Conservation (phyloP, 129 eudicot species). For the Solidago caesia region DNA sequence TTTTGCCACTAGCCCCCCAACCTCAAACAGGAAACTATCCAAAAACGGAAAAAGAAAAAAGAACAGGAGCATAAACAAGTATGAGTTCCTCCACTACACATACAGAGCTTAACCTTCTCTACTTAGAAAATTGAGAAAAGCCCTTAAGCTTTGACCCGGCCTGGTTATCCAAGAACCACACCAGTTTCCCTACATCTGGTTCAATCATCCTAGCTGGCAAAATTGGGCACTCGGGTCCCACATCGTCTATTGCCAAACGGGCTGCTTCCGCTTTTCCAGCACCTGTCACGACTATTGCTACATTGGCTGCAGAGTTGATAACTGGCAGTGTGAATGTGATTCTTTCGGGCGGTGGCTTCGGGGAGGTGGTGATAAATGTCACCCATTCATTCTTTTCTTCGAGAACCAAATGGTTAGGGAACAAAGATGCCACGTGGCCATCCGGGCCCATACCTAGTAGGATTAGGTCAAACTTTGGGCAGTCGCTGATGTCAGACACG, state of each 20-base stretch:
- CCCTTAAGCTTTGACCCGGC: slow-evolving; percentile 74
- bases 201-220: slow-evolving; percentile 82
- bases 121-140: slow-evolving; percentile 47
- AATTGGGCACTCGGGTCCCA: slow-evolving; percentile 43
- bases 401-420: slow-evolving; percentile 66
- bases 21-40: slow-evolving; percentile 23
- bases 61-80: slow-evolving; percentile 13
- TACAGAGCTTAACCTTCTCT: slow-evolving; percentile 33
- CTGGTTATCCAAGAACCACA: slow-evolving; percentile 78
- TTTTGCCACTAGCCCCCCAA: slow-evolving; percentile 32
- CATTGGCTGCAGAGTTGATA: slow-evolving; percentile 82
- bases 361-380: slow-evolving; percentile 67
- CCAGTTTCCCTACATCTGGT: slow-evolving; percentile 70
- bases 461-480: slow-evolving; percentile 83
- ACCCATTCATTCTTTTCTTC: slow-evolving; percentile 72
- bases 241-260: slow-evolving; percentile 46
- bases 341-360: slow-evolving; percentile 83
- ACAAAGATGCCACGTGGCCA: slow-evolving; percentile 83
- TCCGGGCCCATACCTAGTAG: slow-evolving; percentile 84
- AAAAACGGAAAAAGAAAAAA: not conserved
- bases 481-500: slow-evolving; percentile 74
- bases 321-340: slow-evolving; percentile 84
- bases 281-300: slow-evolving; percentile 72
- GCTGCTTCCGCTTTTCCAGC: slow-evolving; percentile 67
- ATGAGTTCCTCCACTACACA: slow-evolving; percentile 37